Base-by-base conservation (phyloP, 2,329 filamentous ascomycete species). In the Blastomyces parvus region DNA sequence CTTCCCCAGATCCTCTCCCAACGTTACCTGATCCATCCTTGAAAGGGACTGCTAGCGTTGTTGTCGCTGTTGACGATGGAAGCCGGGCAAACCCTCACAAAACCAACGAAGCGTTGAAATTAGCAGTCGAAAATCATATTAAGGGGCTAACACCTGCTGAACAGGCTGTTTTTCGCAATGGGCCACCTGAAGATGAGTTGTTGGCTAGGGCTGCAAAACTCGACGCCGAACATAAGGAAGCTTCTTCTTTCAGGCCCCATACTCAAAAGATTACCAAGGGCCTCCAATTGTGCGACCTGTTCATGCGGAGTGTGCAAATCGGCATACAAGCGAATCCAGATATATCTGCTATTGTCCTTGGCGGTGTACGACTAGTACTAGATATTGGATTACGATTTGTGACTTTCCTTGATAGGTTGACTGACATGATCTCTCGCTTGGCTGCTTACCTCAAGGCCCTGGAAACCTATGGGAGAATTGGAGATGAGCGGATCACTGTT, bases 51-150 rank as follows among this genome's bases (percentile, higher is more conserved):
- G 17, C 19, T n/a, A n/a, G 44, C 11, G 44, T 22, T 46, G 6
- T 9, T 46, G 19, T 22, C 22, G 44, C n/a, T 46, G 44, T 46
- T n/a, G 1, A 9, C 44, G 44, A 9, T 9, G 33, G 33, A 36
- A 36, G 44, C 7, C 5, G 17, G 19, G 8, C 3, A n/a, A 9
- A n/a, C n/a, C n/a, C 44, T 46, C 44, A 8, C 3, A 57, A 38
- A 5, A 38, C 30, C 27, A 62, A 62, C 36, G n/a, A 30, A n/a
- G 33, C 46, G n/a, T 50, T 62, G 17, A 22, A 55, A 55, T 19
- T 55, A n/a, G 60, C 60, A 22, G 56, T 62, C 48, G 27, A 50
- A 27, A 30, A 62, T 0, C 60, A 55, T 55, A 40, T 62, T 14
- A n/a, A 62, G 4, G 33, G 13, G 4, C 48, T 62, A 42, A 30